Evolutionary conservation across 345 rosid species (phyloP).

Genomic region (Eucalyptus pauciflora): DNA sequence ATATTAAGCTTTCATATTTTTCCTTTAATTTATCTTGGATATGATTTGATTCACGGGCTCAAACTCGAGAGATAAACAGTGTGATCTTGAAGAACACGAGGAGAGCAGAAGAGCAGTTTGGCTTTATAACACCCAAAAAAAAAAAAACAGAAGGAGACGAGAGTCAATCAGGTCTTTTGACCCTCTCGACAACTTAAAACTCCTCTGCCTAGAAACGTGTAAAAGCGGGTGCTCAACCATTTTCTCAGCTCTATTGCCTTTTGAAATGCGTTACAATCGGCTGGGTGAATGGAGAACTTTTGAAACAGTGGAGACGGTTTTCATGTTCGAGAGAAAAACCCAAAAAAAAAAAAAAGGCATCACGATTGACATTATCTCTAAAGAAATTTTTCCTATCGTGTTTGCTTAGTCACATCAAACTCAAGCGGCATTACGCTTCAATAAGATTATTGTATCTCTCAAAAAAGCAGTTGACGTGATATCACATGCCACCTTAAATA

Average conservation of each 20-base stretch:
- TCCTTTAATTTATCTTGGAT: no score
- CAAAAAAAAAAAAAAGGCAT: background rate
- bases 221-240: background rate
- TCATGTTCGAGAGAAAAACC: background rate
- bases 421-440: background rate
- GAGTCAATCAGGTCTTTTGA: background rate
- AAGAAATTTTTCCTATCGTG: background rate
- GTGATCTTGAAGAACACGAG: background rate
- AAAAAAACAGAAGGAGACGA: background rate
- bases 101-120: background rate
- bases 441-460: background rate
- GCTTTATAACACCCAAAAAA: background rate
- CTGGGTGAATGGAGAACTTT: background rate
- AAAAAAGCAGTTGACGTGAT: background rate
- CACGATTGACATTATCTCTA: background rate
- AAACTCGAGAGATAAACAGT: background rate
- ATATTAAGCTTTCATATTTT: no score
- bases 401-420: background rate
- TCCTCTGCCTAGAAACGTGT: background rate
- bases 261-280: background rate
- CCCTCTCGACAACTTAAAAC: background rate
- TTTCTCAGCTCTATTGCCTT: background rate
- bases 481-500: background rate
- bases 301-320: background rate
- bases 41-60: no score